Evolutionary conservation across 164 flowering plant species (phyloP), one percentile per base, ranked within the genome.

Genomic region (Nymphaea thermarum): DNA sequence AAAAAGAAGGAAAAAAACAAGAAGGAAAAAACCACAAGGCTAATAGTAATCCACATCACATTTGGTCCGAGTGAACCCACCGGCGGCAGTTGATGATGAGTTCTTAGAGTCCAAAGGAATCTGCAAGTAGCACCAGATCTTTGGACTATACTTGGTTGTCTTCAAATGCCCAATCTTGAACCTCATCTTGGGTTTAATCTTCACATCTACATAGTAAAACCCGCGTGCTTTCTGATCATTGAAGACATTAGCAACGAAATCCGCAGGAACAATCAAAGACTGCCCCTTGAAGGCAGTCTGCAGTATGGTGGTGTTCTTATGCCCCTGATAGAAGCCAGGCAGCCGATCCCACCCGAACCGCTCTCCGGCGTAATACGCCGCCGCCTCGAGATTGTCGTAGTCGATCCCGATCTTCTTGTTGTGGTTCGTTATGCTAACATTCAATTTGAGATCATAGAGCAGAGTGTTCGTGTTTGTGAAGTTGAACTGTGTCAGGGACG

Each of bases 381-480:
- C 68, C 17, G 85, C 94, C 25, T 88, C 85, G 65, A 91, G 72
- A 11, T 53, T 43, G 66, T 91, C 91, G 77, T 87, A 85, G 86
- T 91, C 81, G n/a, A 91, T 66, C 2, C 89, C 89, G 51, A 91
- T 74, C 62, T 67, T 81, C 62, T 65, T 77, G 85, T 91, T 91
- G 3, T 94, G 98, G 85, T 91, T 91, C 6, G 95, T 77, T 11
- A 83, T 62, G 47, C 80, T 72, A 74, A 86, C 63, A 69, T 80
- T 80, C 43, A 89, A 47, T n/a, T 77, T 66, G 8, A 91, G 83
- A 63, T 89, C 74, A 88, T 86, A 87, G 60, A 71, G 68, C 67
- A 91, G 87, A 12, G 65, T 76, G 82, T 73, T 77, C 77, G 62
- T 53, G 71, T 63, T 43, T 61, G 76, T 61, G 66, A 72, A 74